These are phyloP conservation scores for Tinospora cordifolia DNA, from an alignment of 164 flowering plant genomes.

Conservation along the genomic window DNA sequence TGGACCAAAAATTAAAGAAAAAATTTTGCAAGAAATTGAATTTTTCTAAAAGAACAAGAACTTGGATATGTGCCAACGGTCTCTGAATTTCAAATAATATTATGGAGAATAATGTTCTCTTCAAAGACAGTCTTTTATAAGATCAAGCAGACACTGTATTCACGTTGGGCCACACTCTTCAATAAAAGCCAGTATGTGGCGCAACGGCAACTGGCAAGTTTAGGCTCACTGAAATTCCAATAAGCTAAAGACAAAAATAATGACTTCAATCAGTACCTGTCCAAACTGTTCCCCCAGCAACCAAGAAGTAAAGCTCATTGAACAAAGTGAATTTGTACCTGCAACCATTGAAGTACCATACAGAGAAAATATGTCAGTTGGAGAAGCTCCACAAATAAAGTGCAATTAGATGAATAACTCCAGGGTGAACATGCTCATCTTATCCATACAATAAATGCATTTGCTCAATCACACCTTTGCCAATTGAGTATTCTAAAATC, in stretches of 20 bases:
- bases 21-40: conserved; percentile 4
- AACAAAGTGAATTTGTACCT: conserved; percentile 99
- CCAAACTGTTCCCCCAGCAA: conserved; percentile 98
- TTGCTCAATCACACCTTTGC: neutral
- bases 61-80: neutral
- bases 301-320: conserved; percentile 94
- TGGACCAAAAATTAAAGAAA: neutral
- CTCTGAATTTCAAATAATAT: neutral
- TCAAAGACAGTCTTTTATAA: neutral
- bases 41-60: too few relatives aligned
- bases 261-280: conserved; percentile 45
- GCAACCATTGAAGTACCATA: conserved; percentile 21
- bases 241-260: conserved; percentile 4
- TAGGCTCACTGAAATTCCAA: neutral
- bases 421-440: neutral
- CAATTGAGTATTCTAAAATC: neutral
- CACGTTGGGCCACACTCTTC: neutral
- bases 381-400: neutral
- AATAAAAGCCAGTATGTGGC: neutral
- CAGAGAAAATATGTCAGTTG: neutral
- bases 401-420: neutral
- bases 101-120: neutral
- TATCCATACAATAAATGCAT: neutral
- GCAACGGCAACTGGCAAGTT: too few relatives aligned
- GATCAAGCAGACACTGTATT: neutral